These are phyloP conservation scores for Vigna angularis DNA, from an alignment of 306 rosid species.

Conservation along the genomic window DNA sequence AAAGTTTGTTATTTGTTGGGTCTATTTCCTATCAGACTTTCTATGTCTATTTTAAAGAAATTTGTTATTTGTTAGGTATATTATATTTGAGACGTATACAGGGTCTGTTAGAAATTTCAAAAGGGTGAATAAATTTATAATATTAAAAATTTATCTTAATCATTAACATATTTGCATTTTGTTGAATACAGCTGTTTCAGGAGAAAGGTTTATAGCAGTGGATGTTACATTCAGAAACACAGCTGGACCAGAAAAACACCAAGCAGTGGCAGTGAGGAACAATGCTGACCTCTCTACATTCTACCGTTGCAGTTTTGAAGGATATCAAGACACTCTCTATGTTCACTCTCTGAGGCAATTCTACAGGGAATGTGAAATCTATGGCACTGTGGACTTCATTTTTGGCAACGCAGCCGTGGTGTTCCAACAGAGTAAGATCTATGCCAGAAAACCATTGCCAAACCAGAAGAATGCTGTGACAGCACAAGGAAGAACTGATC, in stretches of 20 bases:
- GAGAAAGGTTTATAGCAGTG: constrained; percentile 74
- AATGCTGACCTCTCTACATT: constrained; percentile 80
- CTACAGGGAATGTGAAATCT: constrained; percentile 75
- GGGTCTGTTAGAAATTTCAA: too few species aligned
- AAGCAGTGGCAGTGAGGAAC: constrained; percentile 85
- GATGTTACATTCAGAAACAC: constrained; percentile 83
- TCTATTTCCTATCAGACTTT: too few species aligned
- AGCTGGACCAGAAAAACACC: constrained; percentile 82
- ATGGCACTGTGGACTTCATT: constrained; percentile 81
- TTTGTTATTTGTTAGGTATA: too few species aligned
- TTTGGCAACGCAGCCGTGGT: constrained; percentile 85
- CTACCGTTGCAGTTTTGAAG: constrained; percentile 85
- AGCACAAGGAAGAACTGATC: constrained; percentile 79
- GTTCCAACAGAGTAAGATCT: constrained; percentile 68
- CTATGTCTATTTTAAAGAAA: too few species aligned
- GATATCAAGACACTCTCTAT: constrained; percentile 88
- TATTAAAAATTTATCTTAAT: too few species aligned
- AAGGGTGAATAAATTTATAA: too few species aligned
- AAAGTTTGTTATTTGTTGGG: too few species aligned
- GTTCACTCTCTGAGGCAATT: constrained; percentile 77
- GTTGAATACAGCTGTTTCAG: constrained; percentile 67
- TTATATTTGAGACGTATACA: too few species aligned
- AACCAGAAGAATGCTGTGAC: constrained; percentile 64
- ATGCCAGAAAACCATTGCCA: constrained; percentile 62
- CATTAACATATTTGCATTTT: background rate